These are phyloP conservation scores for Venturia nashicola DNA, from an alignment of 2,329 filamentous ascomycete species.

Conservation along the genomic window DNA sequence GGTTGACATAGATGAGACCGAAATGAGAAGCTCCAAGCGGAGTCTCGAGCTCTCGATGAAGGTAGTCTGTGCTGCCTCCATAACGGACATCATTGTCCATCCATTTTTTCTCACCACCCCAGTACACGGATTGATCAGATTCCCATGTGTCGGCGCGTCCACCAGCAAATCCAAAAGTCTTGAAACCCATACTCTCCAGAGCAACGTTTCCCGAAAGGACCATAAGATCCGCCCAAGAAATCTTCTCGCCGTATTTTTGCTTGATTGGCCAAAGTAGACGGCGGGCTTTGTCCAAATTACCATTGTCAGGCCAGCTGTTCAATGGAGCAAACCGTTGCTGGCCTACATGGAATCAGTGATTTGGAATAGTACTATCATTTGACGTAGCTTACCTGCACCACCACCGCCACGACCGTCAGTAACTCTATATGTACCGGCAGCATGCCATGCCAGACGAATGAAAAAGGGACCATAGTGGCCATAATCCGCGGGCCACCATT, in stretches of 20 bases:
- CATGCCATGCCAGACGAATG: slow-evolving; percentile 71
- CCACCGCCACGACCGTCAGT: slow-evolving; percentile 62
- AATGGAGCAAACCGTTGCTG: slow-evolving; percentile 71
- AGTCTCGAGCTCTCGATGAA: slow-evolving; percentile 52
- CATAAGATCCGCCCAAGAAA: slow-evolving; percentile 66
- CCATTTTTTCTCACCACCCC: slow-evolving; percentile 63
- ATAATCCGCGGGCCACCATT: slow-evolving; percentile 72
- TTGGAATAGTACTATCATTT: background rate
- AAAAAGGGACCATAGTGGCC: slow-evolving; percentile 72
- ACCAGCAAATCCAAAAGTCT: slow-evolving; percentile 60
- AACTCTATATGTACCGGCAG: slow-evolving; percentile 64
- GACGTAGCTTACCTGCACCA: slow-evolving; percentile 39
- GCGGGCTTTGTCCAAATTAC: slow-evolving; percentile 66
- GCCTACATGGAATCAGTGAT: background rate
- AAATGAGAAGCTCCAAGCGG: slow-evolving; percentile 58
- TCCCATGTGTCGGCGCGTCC: slow-evolving; percentile 63
- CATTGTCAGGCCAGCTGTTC: slow-evolving; percentile 75
- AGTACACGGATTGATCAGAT: slow-evolving; percentile 64
- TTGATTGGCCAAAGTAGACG: slow-evolving; percentile 72
- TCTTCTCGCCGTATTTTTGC: slow-evolving; percentile 73
- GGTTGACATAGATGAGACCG: slow-evolving; percentile 75
- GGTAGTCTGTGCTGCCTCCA: slow-evolving; percentile 33
- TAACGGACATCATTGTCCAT: slow-evolving; percentile 64
- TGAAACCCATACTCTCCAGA: slow-evolving; percentile 63
- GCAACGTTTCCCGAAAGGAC: slow-evolving; percentile 65